Evolutionary conservation across 768 basidiomycete species (phyloP).

Genomic region (Hypsizygus marmoreus): DNA sequence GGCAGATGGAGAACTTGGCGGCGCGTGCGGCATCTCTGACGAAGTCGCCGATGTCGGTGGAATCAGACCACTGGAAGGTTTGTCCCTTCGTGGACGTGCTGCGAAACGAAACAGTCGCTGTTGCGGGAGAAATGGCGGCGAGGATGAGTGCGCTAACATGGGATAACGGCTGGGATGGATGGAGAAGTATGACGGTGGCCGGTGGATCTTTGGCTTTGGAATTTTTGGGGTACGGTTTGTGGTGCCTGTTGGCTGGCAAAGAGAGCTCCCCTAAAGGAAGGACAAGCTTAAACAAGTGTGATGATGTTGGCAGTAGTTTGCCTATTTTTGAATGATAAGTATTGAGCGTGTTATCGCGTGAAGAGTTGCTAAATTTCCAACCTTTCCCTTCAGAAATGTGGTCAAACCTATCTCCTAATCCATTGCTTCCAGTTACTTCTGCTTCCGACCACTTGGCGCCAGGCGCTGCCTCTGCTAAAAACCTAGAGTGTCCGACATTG

Average conservation of each 20-base stretch:
- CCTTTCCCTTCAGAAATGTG: conserved; percentile 35
- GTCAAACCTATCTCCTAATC: conserved; percentile 26
- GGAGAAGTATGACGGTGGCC: conserved; percentile 62
- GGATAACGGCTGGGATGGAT: conserved; percentile 69
- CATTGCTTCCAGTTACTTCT: conserved; percentile 11
- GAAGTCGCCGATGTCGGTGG: conserved; percentile 68
- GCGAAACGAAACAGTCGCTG: conserved; percentile 45
- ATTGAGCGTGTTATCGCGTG: too few relatives aligned
- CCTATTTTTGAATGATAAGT: too few relatives aligned
- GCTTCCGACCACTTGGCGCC: conserved; percentile 33
- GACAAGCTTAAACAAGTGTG: conserved; percentile 68
- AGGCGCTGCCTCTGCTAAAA: conserved; percentile 42
- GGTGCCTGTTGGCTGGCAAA: conserved; percentile 11
- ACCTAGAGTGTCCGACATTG: conserved; percentile 43
- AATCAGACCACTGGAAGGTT: conserved; percentile 60
- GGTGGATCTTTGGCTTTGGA: conserved; percentile 14
- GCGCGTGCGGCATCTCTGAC: conserved; percentile 60
- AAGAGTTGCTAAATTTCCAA: conserved; percentile 25
- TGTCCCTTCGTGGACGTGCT: conserved; percentile 33
- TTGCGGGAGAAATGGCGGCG: conserved; percentile 39
- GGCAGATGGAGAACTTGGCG: conserved; percentile 52
- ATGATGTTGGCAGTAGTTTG: conserved; percentile 61
- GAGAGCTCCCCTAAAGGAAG: conserved; percentile 45
- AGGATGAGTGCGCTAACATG: conserved; percentile 61
- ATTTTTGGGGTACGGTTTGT: conserved; percentile 5